These are phyloP conservation scores for Cornus florida DNA, from an alignment of 148 eudicot species.

Conservation along the genomic window DNA sequence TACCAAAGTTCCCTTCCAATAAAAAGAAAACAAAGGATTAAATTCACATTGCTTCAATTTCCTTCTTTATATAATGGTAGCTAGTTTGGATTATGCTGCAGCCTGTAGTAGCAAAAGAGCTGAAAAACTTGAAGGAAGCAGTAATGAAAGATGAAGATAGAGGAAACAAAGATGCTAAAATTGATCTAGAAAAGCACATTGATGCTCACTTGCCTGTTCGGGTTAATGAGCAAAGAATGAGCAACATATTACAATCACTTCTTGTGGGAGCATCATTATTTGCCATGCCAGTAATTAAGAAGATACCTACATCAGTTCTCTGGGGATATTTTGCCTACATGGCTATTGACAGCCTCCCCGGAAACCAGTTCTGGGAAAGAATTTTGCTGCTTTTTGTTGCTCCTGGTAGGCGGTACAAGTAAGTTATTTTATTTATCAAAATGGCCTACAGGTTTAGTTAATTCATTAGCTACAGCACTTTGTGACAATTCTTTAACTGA, in stretches of 20 bases:
- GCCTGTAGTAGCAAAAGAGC: slow-evolving; percentile 37
- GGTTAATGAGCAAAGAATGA: slow-evolving; percentile 83
- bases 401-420: slow-evolving; percentile 70
- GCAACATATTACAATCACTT: slow-evolving; percentile 71
- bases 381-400: slow-evolving; percentile 65
- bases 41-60: not conserved
- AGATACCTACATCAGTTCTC: slow-evolving; percentile 78
- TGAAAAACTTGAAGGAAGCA: slow-evolving; percentile 53
- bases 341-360: slow-evolving; percentile 86
- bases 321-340: slow-evolving; percentile 95
- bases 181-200: slow-evolving; percentile 60
- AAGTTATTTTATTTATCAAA: slow-evolving; percentile 20
- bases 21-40: not conserved
- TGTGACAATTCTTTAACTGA: not conserved
- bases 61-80: not conserved
- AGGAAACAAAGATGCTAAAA: slow-evolving; percentile 28
- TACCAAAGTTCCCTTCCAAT: not conserved
- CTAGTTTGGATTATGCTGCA: slow-evolving; percentile 15
- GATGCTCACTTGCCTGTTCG: slow-evolving; percentile 76
- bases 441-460: not conserved
- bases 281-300: slow-evolving; percentile 71
- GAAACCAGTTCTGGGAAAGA: slow-evolving; percentile 89
- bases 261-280: slow-evolving; percentile 54
- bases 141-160: slow-evolving; percentile 51
- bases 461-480: not conserved